Base-by-base conservation (phyloP, 495 filamentous ascomycete genomes). In the Aspergillus sparsus region DNA sequence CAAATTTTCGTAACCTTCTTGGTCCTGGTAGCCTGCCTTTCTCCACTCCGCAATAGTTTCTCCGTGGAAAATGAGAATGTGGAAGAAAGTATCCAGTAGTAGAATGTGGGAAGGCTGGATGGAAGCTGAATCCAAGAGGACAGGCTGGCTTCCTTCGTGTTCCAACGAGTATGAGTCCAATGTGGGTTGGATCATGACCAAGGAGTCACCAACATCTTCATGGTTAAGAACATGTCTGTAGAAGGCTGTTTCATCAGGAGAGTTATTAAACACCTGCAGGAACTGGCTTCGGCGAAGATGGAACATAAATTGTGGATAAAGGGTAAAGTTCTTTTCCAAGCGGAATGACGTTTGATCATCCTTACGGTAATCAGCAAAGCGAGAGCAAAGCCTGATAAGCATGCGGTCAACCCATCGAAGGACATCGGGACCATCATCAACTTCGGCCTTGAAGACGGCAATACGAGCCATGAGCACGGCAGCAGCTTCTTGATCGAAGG, bases 231-330 rank as follows among this genome's bases (percentile, higher is more conserved):
- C 92, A 71, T 99, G 95, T 53, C 95, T 84, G 72, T 98, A 97
- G 77, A 98, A 99, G 15, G 95, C 95, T 15, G 95, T 99, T 76
- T 99, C 95, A 66, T 99, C 95, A 11, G 95, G 95, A 0, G 93
- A 97, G 75, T 97, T 98, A 79, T 99, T 99, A 82, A 99, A 99
- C 50, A 99, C 93, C 70, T 99, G 95, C 66, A 99, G 77, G 79
- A 99, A 99, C 74, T 99, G 95, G 68, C 90, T 95, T 70, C 95
- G 85, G 54, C 95, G 89, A 60, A 99, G 82, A 72, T 99, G 95
- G 82, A 98, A 99, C 95, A 99, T 98, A 78, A 99, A 99, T 75
- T 99, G 95, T 35, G 95, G 95, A 66, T 99, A 99, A 16, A 99
- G 83, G 0, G 94, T 97, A 69, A 99, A 98, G 79, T 99, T 98